phyloP scores from a whole-genome alignment of 192 early-diverging fungal species.

The Spinellus fusiger region DNA sequence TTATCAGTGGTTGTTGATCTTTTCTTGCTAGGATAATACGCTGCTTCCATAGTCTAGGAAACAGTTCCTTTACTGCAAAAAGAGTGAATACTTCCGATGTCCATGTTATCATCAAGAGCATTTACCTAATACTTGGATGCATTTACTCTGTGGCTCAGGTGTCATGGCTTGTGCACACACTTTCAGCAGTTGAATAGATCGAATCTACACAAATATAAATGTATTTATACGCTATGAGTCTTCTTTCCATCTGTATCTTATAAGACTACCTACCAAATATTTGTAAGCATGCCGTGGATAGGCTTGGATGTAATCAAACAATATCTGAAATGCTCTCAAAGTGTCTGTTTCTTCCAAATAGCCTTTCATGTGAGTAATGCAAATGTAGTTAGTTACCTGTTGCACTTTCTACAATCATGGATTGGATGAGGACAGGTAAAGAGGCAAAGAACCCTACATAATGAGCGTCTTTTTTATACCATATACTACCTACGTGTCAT shows the following conservation, averaged over 20 bases:
- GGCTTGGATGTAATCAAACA: conserved; percentile 22
- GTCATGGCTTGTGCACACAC: conserved; percentile 2
- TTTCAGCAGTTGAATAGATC: conserved; percentile 16
- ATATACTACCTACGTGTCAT: conserved; percentile 12
- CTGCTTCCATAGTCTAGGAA: conserved; percentile 26
- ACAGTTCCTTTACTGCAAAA: conserved; percentile 17
- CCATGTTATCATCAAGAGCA: background rate
- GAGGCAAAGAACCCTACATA: conserved; percentile 22
- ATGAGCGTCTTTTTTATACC: background rate
- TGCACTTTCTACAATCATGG: conserved; percentile 21
- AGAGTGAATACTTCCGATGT: background rate
- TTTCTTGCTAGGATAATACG: conserved; percentile 4
- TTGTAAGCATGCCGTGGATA: conserved; percentile 23
- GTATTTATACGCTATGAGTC: background rate
- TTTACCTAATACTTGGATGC: conserved; percentile 17
- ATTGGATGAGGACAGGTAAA: conserved; percentile 20
- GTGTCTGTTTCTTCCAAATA: conserved; percentile 6
- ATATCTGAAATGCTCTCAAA: conserved; percentile 17
- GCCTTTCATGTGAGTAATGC: background rate
- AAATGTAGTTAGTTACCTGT: conserved; percentile 13
- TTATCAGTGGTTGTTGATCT: conserved; percentile 11
- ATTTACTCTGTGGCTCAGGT: conserved; percentile 3
- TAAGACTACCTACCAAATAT: conserved; percentile 19
- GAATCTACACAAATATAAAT: conserved; percentile 16
- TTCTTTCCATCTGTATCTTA: too few species aligned